phyloP scores from a whole-genome alignment of 1,139 yeast genomes.

The Saccharomyces hybrid region DNA sequence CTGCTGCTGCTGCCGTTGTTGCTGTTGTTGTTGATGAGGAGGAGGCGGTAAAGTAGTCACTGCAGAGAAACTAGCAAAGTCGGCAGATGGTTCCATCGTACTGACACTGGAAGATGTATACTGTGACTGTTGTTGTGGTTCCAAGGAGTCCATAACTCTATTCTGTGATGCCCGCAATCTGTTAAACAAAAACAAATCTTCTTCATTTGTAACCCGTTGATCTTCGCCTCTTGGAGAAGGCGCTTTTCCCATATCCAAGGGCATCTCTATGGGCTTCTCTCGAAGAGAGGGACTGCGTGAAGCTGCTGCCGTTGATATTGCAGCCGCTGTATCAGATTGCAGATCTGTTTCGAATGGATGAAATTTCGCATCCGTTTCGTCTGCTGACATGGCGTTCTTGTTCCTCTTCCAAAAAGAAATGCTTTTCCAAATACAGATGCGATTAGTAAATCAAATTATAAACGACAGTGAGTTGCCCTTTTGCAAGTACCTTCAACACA shows the following conservation, averaged over 20 bases:
- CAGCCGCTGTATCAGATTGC: not conserved
- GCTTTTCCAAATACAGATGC: not conserved
- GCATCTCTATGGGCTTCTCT: not conserved
- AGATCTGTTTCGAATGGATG: not conserved
- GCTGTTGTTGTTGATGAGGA: not conserved
- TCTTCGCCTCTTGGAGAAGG: not conserved
- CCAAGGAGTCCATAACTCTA: not conserved
- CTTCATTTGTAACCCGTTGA: not conserved
- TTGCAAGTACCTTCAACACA: not conserved
- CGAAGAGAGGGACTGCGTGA: not conserved
- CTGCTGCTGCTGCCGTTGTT: not conserved
- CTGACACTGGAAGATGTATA: not conserved
- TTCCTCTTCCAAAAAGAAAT: not conserved
- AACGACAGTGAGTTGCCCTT: not conserved
- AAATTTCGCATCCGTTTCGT: not conserved
- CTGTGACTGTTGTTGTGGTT: not conserved
- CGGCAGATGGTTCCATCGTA: not conserved
- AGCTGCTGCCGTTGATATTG: not conserved
- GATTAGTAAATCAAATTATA: not conserved
- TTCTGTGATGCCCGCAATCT: not conserved
- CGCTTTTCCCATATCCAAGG: not conserved
- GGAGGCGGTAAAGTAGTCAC: not conserved
- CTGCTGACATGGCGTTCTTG: not conserved
- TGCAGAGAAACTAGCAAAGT: not conserved
- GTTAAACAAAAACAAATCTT: not conserved